phyloP scores from a whole-genome alignment of 306 rosid genomes.

The Quercus bicolor region DNA sequence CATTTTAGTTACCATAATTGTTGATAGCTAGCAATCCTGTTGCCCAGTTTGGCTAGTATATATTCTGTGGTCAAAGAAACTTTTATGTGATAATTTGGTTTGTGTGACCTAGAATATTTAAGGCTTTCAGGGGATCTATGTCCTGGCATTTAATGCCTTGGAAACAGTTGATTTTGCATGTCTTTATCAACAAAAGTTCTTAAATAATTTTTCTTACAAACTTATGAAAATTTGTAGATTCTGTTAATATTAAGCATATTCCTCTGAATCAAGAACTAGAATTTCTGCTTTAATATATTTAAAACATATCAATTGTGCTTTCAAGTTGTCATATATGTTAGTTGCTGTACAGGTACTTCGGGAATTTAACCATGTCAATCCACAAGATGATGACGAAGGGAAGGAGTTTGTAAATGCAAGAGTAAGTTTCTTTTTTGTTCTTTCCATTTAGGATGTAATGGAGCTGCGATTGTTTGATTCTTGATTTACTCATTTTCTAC shows the following conservation, averaged over 20 bases:
- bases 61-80: background rate
- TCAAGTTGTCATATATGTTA: slow-evolving; percentile 27
- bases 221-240: background rate
- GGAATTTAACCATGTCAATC: slow-evolving; percentile 97
- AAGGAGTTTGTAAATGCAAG: slow-evolving; percentile 72
- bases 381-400: slow-evolving; percentile 96
- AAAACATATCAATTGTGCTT: slow-evolving; percentile 1
- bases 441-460: background rate
- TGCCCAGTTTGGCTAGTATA: no score
- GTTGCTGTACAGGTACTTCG: slow-evolving; percentile 69
- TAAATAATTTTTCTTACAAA: background rate
- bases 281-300: background rate
- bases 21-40: background rate
- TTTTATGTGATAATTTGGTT: background rate
- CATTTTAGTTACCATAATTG: background rate
- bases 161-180: no score
- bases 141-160: background rate
- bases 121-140: background rate
- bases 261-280: background rate
- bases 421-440: slow-evolving; percentile 38
- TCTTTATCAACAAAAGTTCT: background rate
- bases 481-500: background rate
- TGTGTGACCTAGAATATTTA: background rate
- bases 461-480: background rate
- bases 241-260: background rate